Percentiles rank a stretch among this genome's conserved stretches.
These are phyloP conservation scores for Lactarius psammicola DNA, from an alignment of 768 basidiomycete genomes.

Conservation along the genomic window DNA sequence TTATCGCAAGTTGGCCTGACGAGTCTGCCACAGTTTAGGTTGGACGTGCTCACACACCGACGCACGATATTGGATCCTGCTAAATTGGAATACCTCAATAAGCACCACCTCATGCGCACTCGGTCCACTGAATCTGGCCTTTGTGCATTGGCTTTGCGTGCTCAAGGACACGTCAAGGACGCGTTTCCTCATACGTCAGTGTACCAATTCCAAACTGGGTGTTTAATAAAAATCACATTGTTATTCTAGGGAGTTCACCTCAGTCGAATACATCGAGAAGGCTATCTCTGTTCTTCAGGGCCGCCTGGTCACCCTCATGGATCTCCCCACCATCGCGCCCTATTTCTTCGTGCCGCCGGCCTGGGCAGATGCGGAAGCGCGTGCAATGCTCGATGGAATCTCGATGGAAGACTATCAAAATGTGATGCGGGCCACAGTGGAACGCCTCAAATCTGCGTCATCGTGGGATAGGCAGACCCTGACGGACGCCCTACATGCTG, in stretches of 20 bases:
- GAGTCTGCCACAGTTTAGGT: conserved; percentile 57
- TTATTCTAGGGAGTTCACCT: conserved; percentile 12
- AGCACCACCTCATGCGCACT: conserved; percentile 68
- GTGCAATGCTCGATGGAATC: conserved; percentile 48
- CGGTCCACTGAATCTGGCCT: conserved; percentile 53
- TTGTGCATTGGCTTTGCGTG: conserved; percentile 51
- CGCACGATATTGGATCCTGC: conserved; percentile 75
- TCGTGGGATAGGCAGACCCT: conserved; percentile 44
- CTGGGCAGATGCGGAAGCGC: conserved; percentile 52
- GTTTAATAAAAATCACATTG: not conserved
- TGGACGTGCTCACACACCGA: conserved; percentile 73
- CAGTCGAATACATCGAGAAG: conserved; percentile 20
- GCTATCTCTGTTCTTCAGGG: conserved; percentile 48
- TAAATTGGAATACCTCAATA: conserved; percentile 88
- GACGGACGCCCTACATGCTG: conserved; percentile 43
- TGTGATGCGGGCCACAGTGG: conserved; percentile 37
- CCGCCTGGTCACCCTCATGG: conserved; percentile 65
- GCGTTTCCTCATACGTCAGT: conserved; percentile 59
- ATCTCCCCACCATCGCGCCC: conserved; percentile 64
- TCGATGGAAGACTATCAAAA: conserved; percentile 41
- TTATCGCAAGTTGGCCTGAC: not conserved
- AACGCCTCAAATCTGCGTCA: conserved; percentile 33
- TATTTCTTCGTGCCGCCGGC: conserved; percentile 80
- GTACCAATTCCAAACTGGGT: conserved; percentile 8
- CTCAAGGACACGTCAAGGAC: conserved; percentile 51